These are phyloP conservation scores for Pseudodiploospora longispora DNA, from an alignment of 2,329 filamentous ascomycete species.

Conservation along the genomic window DNA sequence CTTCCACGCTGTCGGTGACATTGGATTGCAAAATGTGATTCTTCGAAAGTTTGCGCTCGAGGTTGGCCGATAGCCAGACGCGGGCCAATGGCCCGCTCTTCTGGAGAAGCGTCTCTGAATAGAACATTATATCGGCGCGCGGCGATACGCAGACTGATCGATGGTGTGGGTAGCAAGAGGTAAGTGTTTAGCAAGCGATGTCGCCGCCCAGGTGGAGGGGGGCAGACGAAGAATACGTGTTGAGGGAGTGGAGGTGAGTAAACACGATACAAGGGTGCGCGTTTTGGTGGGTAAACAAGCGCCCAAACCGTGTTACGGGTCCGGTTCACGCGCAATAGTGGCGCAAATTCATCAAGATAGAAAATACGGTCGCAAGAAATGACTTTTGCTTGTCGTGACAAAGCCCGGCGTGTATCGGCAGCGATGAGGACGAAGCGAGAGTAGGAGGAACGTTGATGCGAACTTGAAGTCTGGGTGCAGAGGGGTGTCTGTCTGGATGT, in stretches of 20 bases:
- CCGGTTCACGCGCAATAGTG: slow-evolving; percentile 21
- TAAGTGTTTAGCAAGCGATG: slow-evolving; percentile 3
- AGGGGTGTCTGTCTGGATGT: slow-evolving; percentile 19
- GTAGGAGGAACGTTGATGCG: slow-evolving; percentile 8
- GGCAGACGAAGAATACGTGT: slow-evolving; percentile 4
- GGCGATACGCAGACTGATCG: slow-evolving; percentile 21
- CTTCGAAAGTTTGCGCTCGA: slow-evolving; percentile 97
- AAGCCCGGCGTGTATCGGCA: slow-evolving; percentile 13
- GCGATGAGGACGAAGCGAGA: slow-evolving; percentile 12
- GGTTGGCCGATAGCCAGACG: slow-evolving; percentile 95
- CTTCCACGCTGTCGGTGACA: slow-evolving; percentile 87
- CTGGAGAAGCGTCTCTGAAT: slow-evolving; percentile 88
- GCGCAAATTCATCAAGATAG: slow-evolving; percentile 23
- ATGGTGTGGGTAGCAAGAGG: slow-evolving; percentile 7
- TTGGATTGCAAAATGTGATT: slow-evolving; percentile 92
- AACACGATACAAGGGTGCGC: slow-evolving; percentile 24
- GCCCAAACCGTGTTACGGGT: slow-evolving; percentile 16
- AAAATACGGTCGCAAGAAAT: slow-evolving; percentile 15
- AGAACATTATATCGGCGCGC: slow-evolving; percentile 67
- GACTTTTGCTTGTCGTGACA: slow-evolving; percentile 17
- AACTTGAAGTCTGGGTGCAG: slow-evolving; percentile 17
- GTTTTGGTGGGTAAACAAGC: slow-evolving; percentile 25
- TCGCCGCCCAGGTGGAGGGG: slow-evolving; percentile 2
- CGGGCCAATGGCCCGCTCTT: slow-evolving; percentile 96
- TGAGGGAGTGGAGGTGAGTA: slow-evolving; percentile 19